Base-by-base conservation (phyloP, 2,329 filamentous ascomycete genomes). In the Aspergillus ochraceoroseus region DNA sequence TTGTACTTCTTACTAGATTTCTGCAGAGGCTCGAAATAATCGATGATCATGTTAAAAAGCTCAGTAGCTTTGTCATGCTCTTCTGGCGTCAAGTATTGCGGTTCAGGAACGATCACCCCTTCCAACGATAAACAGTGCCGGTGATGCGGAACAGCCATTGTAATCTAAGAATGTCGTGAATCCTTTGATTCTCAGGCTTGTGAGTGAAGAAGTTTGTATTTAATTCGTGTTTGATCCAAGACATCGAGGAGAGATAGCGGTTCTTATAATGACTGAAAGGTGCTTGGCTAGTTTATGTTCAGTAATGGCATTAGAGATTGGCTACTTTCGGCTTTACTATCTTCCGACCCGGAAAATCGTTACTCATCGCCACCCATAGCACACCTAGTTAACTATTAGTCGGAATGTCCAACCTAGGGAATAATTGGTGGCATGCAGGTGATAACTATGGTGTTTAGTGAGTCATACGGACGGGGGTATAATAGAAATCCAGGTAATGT, bases 261-360 rank as follows among this genome's bases (percentile, higher is more conserved):
- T n/a, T 38, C 15, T 29, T 17, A 14, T 38, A 38, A 20, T 38
- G 23, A 38, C 34, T 8, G 34, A 28, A 19, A 30, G 34, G n/a
- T 38, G 34, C 17, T 38, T 29, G n/a, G n/a, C n/a, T n/a, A n/a
- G n/a, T n/a, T n/a, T n/a, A n/a, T n/a, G n/a, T n/a, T n/a, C n/a
- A n/a, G n/a, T n/a, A n/a, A n/a, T n/a, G n/a, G n/a, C 11, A 11
- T 7, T 28, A 18, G 34, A 37, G 9, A 19, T 22, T 20, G 23
- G n/a, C 23, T 29, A 13, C 13, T 12, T 18, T 12, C 25, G 34
- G 34, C 9, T 29, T 31, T 38, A 38, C 17, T 37, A n/a, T n/a
- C n/a, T n/a, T n/a, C n/a, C n/a, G n/a, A n/a, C n/a, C n/a, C n/a
- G n/a, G n/a, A n/a, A n/a, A n/a, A n/a, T n/a, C n/a, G n/a, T n/a